Conservation (phyloP, 1,284 basidiomycete species). For the Apiotrichum montevideense region DNA sequence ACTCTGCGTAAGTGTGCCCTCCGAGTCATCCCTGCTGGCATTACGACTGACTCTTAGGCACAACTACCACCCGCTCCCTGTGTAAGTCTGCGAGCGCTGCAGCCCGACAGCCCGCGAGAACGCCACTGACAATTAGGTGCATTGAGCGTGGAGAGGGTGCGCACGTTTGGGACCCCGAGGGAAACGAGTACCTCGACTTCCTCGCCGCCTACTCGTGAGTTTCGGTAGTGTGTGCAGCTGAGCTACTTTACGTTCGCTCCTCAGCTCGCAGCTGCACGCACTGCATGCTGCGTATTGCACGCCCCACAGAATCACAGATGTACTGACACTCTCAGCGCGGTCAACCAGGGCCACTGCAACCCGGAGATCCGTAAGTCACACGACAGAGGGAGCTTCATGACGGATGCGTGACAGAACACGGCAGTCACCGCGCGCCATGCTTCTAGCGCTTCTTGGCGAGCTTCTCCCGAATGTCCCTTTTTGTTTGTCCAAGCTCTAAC, state of each 20-base stretch:
- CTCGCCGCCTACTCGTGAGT: slow-evolving; percentile 92
- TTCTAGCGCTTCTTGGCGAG: too few relatives aligned
- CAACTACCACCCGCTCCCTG: slow-evolving; percentile 93
- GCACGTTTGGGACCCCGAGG: slow-evolving; percentile 94
- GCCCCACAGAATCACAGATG: background rate
- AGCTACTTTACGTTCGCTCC: background rate
- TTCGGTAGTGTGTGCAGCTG: too few relatives aligned
- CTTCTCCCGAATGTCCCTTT: too few relatives aligned
- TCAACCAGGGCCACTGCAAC: slow-evolving; percentile 93
- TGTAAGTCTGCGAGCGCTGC: slow-evolving; percentile 43
- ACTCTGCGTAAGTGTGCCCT: slow-evolving; percentile 40
- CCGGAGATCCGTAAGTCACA: slow-evolving; percentile 51
- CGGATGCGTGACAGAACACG: slow-evolving; percentile 3
- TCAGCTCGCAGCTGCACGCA: background rate
- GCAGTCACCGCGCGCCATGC: background rate
- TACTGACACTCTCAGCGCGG: slow-evolving; percentile 54
- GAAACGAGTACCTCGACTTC: slow-evolving; percentile 90
- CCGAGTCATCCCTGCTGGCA: background rate
- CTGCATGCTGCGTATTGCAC: background rate
- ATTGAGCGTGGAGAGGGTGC: slow-evolving; percentile 86
- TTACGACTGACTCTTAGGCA: slow-evolving; percentile 39
- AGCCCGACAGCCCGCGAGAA: background rate
- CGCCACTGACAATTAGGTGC: slow-evolving; percentile 50
- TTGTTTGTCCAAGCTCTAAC: background rate
- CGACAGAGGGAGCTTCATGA: background rate